These are phyloP conservation scores for Melampsora americana DNA, from an alignment of 1,284 basidiomycete species.

Conservation along the genomic window DNA sequence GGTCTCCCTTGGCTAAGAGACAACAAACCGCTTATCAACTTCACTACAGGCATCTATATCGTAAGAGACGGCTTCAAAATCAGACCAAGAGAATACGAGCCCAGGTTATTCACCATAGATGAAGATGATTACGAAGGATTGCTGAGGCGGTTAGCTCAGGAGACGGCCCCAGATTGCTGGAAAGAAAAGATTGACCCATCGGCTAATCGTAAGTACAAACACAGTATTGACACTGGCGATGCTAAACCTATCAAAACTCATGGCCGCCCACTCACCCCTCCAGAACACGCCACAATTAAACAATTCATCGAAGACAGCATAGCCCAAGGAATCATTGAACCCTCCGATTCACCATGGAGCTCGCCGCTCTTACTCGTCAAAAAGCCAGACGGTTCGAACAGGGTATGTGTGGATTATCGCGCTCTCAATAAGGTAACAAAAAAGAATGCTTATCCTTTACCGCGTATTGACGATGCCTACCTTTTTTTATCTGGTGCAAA, in stretches of 20 bases:
- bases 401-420: conserved; percentile 14
- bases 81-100: no score
- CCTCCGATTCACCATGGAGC: neutral
- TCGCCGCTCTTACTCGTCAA: neutral
- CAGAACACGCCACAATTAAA: neutral
- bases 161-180: neutral
- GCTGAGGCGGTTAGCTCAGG: neutral
- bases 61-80: no score
- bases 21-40: no score
- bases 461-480: neutral
- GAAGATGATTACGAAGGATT: neutral
- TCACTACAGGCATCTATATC: no score
- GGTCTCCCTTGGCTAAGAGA: neutral
- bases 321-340: conserved; percentile 1
- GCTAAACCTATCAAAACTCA: neutral
- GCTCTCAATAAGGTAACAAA: conserved; percentile 7
- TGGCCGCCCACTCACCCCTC: neutral
- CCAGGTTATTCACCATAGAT: neutral
- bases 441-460: no score
- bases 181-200: neutral
- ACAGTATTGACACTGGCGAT: conserved; percentile 1
- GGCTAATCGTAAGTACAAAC: neutral
- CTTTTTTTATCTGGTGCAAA: neutral
- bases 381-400: neutral
- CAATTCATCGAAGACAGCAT: conserved; percentile 5